Conservation (phyloP, 176 grass and related monocot species). For the Zea luxurians region DNA sequence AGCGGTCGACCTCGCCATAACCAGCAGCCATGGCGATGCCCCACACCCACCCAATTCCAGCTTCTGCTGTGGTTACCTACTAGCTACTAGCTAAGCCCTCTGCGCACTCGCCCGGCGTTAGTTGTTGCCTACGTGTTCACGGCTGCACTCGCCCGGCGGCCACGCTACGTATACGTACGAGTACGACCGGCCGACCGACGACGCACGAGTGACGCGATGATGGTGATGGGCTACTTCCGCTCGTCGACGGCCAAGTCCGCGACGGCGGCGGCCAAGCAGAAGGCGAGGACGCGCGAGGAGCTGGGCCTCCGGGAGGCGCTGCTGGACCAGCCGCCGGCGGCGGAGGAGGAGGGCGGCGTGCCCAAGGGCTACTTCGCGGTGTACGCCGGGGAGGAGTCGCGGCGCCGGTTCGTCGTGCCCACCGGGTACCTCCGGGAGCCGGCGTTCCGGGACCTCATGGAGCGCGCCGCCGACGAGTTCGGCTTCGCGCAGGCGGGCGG, state of each 20-base stretch:
- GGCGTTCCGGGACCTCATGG: slow-evolving; percentile 58
- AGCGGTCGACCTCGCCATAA: neutral
- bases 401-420: slow-evolving; percentile 58
- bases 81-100: neutral
- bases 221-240: slow-evolving; percentile 57
- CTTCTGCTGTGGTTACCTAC: slow-evolving; percentile 1
- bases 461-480: slow-evolving; percentile 67
- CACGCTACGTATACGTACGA: too few species aligned
- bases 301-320: slow-evolving; percentile 38
- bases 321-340: slow-evolving; percentile 22
- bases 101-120: neutral
- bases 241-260: neutral
- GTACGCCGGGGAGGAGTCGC: slow-evolving; percentile 54
- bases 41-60: slow-evolving; percentile 20
- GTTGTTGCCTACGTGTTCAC: too few species aligned
- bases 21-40: slow-evolving; percentile 11
- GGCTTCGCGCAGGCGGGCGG: slow-evolving; percentile 61
- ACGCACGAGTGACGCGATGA: slow-evolving; percentile 2
- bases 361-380: slow-evolving; percentile 71
- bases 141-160: neutral
- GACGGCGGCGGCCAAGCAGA: neutral
- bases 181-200: neutral
- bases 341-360: neutral
- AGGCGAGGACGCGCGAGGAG: slow-evolving; percentile 14
- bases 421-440: slow-evolving; percentile 54